These are phyloP conservation scores for Solanum aculeatissimum DNA, from an alignment of 305 asterid species.

Conservation along the genomic window DNA sequence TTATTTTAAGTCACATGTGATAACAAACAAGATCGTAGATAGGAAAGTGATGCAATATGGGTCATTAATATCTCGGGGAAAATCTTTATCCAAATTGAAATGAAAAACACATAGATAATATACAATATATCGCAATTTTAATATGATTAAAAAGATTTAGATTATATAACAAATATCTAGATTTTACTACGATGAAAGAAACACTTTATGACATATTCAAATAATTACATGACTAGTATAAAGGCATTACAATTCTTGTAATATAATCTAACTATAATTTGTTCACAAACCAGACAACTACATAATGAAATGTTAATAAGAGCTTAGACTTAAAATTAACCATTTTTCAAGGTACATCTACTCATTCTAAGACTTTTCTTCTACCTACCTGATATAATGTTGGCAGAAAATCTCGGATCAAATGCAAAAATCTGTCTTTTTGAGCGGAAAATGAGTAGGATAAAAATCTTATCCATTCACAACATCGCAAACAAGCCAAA, in stretches of 20 bases:
- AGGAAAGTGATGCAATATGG: neutral
- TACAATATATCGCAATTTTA: neutral
- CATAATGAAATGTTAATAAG: neutral
- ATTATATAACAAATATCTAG: neutral
- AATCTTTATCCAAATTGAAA: neutral
- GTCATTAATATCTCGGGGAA: neutral
- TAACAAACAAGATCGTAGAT: neutral
- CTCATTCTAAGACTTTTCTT: neutral
- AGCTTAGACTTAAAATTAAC: neutral
- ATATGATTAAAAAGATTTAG: neutral
- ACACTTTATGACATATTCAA: neutral
- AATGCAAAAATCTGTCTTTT: neutral
- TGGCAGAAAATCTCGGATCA: neutral
- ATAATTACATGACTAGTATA: neutral
- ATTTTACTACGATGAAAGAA: neutral
- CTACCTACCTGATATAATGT: neutral
- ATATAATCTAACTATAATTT: neutral
- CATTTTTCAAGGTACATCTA: neutral
- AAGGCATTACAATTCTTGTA: neutral
- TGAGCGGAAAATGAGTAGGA: neutral
- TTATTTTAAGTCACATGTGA: neutral
- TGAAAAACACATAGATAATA: neutral
- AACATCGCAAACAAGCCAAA: neutral
- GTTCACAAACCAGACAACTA: neutral
- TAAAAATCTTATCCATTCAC: neutral